Percentiles rank a stretch among this genome's conserved stretches.
Conservation (phyloP, 2,329 filamentous ascomycete genomes). For the Hymenoscyphus infarciens region DNA sequence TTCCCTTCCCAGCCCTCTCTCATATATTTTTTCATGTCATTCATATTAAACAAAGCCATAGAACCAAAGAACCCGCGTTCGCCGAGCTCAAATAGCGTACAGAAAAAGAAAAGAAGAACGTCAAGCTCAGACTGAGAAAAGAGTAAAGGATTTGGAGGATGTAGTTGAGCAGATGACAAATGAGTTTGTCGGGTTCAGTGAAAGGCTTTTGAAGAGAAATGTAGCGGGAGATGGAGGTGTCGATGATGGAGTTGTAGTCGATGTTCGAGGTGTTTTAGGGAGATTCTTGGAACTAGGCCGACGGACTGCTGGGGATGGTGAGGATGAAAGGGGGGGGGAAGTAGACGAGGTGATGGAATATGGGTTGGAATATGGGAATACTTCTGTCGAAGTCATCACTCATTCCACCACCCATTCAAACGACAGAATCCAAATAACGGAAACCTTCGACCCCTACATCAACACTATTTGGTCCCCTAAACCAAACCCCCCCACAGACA, state of each 20-base stretch:
- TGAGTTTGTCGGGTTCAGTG: constrained; percentile 19
- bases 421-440: background rate
- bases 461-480: constrained; percentile 5
- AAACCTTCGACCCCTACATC: constrained; percentile 1
- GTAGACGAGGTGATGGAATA: background rate
- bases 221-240: background rate
- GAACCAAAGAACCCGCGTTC: constrained; percentile 15
- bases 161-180: constrained; percentile 22
- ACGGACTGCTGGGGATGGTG: constrained; percentile 9
- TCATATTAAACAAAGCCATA: background rate
- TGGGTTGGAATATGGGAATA: background rate
- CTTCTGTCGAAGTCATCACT: background rate
- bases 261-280: constrained; percentile 13
- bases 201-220: constrained; percentile 1
- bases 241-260: constrained; percentile 2
- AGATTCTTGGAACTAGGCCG: constrained; percentile 16
- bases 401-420: background rate
- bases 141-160: constrained; percentile 16
- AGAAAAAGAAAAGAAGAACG: constrained; percentile 18
- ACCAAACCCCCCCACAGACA: background rate
- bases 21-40: too few species aligned
- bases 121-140: constrained; percentile 11
- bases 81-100: constrained; percentile 20
- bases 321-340: background rate
- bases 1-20: too few species aligned